Conservation (phyloP, 345 rosid species). For the Eucalyptus paniculata region DNA sequence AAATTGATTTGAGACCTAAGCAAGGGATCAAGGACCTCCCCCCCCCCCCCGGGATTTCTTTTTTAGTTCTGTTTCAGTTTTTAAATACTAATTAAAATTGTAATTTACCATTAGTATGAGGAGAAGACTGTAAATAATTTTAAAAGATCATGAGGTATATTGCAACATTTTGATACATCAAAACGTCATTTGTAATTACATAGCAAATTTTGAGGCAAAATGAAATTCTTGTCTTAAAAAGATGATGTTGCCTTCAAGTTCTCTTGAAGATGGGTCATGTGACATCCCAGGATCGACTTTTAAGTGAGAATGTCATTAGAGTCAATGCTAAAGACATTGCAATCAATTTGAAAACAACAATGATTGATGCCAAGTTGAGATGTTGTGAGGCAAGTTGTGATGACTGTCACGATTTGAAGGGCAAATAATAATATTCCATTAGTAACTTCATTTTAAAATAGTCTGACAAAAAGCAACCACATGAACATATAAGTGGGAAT, state of each 20-base stretch:
- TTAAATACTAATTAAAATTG: not conserved
- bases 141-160: not conserved
- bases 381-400: not conserved
- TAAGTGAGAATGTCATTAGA: not conserved
- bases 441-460: not conserved
- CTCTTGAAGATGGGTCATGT: not conserved
- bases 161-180: not conserved
- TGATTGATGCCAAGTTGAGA: not conserved
- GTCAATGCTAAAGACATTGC: not conserved
- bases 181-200: not conserved
- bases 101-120: not conserved
- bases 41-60: too few relatives aligned
- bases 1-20: not conserved
- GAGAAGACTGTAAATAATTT: not conserved
- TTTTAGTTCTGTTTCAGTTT: too few relatives aligned
- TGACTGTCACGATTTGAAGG: accelerated
- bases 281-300: not conserved
- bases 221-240: not conserved
- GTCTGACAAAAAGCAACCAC: not conserved
- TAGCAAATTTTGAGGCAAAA: not conserved
- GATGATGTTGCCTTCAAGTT: not conserved
- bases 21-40: too few relatives aligned
- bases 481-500: not conserved
- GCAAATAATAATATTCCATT: not conserved
- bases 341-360: not conserved